These are phyloP conservation scores for Acanthamoeba sp. DNA, from an alignment of 208 protist species.

Conservation along the genomic window DNA sequence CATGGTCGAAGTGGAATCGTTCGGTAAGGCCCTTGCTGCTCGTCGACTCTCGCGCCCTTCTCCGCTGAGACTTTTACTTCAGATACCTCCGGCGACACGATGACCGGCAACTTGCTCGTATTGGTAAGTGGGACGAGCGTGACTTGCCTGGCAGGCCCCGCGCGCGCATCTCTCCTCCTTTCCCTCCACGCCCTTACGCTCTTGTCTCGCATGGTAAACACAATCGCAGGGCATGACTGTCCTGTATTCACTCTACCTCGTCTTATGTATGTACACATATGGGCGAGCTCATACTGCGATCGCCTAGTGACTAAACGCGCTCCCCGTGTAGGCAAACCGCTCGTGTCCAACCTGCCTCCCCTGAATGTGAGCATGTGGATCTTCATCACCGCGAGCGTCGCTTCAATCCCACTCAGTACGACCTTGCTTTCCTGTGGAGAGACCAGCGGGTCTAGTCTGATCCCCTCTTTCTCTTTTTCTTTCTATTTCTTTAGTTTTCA, in stretches of 20 bases:
- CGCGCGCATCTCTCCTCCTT: not conserved
- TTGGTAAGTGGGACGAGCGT: not conserved
- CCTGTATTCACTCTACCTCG: not conserved
- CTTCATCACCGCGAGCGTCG: not conserved
- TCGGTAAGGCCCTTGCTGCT: not conserved
- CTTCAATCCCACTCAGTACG: not conserved
- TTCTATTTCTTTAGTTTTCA: not conserved
- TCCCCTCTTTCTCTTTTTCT: not conserved
- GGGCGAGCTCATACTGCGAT: no score
- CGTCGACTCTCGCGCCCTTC: no score
- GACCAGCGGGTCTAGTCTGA: not conserved
- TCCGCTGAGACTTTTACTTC: not conserved
- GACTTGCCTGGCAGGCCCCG: not conserved
- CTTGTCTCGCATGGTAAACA: no score
- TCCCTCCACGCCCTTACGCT: no score
- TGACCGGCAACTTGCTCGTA: conserved; percentile 10
- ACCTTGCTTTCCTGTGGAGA: no score
- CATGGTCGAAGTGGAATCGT: conserved; percentile 14
- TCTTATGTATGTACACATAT: not conserved
- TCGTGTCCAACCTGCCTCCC: not conserved
- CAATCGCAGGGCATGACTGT: not conserved
- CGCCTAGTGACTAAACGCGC: no score
- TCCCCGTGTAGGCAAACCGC: not conserved
- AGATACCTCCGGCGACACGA: not conserved
- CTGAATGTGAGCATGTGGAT: conserved; percentile 30